Evolutionary conservation across 768 basidiomycete genomes (phyloP).

Genomic region (Rhizopogon salebrosus): DNA sequence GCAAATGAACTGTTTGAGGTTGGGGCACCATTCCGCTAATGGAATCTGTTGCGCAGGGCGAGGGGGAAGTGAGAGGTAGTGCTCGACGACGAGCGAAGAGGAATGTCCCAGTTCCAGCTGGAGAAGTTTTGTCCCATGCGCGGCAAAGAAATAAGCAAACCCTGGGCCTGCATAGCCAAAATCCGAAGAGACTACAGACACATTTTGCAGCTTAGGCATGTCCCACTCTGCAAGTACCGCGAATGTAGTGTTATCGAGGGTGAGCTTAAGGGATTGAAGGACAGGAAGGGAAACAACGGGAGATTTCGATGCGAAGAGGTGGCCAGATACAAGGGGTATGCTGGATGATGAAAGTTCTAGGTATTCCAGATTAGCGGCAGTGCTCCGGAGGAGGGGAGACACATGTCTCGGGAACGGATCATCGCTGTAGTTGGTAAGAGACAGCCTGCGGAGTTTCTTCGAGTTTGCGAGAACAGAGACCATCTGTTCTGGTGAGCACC

Average conservation of each 20-base stretch:
- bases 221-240: slow-evolving; percentile 60
- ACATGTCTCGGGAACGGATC: slow-evolving; percentile 50
- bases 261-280: slow-evolving; percentile 63
- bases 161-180: slow-evolving; percentile 65
- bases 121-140: slow-evolving; percentile 54
- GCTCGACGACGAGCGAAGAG: slow-evolving; percentile 59
- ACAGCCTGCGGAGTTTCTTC: slow-evolving; percentile 49
- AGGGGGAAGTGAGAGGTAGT: slow-evolving; percentile 49
- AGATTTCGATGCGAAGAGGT: slow-evolving; percentile 12
- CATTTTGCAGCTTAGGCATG: slow-evolving; percentile 57
- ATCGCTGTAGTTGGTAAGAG: slow-evolving; percentile 73
- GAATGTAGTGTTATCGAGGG: slow-evolving; percentile 69
- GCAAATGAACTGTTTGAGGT: slow-evolving; percentile 65
- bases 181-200: slow-evolving; percentile 67
- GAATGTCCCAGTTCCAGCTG: slow-evolving; percentile 75
- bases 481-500: slow-evolving; percentile 51
- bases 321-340: slow-evolving; percentile 35
- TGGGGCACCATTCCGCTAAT: slow-evolving; percentile 66
- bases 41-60: slow-evolving; percentile 35
- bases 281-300: slow-evolving; percentile 45
- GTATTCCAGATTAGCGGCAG: slow-evolving; percentile 54
- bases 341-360: slow-evolving; percentile 62
- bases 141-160: slow-evolving; percentile 59
- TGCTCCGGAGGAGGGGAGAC: slow-evolving; percentile 46
- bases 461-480: slow-evolving; percentile 55